Evolutionary conservation across 441 rosid species (phyloP), one percentile per base, ranked within the genome.

Genomic region (Erodium chrysanthum): DNA sequence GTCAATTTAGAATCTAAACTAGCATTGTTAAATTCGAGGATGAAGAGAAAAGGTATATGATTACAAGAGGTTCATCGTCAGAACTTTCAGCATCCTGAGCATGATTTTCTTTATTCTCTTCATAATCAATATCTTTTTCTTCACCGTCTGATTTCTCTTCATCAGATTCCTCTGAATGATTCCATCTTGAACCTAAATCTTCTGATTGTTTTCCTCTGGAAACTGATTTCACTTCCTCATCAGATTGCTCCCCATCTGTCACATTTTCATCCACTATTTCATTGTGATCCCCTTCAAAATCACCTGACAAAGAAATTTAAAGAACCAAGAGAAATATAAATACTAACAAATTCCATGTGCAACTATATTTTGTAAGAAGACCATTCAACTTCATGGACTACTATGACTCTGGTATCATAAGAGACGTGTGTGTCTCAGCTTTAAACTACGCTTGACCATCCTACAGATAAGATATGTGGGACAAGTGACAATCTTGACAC

Each of bases 1-100:
- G 63, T 72, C 63, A 66, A 76, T 66, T 69, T 40, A 66, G 23
- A 66, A 35, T 2, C 40, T 63, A 27, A 17, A 70, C 22, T 8
- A 35, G 20, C 58, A 9, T 1, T 10, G 5, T 22, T 15, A 21
- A 1, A 23, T 63, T 35, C 42, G 56, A 10, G 66, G 68, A 66
- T 58, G 52, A 65, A 64, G 67, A 23, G 70, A 22, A 70, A 33
- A 73, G 40, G 73, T 46, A 27, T 68, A 67, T 68, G 70, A 59
- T 74, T 91, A 94, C 99, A 72, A 95, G 96, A 67, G 97, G 92
- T 82, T 95, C 99, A 68, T 90, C 88, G 52, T 95, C 99, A 3
- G 96, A 85, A 66, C 79, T 66, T 73, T 88, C 94, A 27, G 82
- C 78, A 74, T 78, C 81, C 63, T 65, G 83, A 14, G 59, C 81